Evolutionary conservation across 768 basidiomycete species (phyloP).

Genomic region (Boletus fagicola): DNA sequence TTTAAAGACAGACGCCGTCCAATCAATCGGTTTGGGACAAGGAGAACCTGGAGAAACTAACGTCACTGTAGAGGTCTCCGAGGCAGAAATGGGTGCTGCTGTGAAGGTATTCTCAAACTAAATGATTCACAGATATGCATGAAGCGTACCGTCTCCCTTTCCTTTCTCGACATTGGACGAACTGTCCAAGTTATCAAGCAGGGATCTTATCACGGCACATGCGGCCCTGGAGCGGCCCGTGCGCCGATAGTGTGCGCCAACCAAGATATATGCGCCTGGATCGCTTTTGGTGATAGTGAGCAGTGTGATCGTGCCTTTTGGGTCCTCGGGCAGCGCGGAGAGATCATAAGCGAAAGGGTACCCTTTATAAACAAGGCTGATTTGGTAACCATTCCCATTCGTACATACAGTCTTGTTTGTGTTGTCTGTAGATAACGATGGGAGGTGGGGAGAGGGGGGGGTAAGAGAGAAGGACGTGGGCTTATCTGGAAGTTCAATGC

Average conservation of each 20-base stretch:
- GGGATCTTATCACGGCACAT: constrained; percentile 26
- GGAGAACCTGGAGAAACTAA: constrained; percentile 9
- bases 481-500: constrained; percentile 23
- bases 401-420: not conserved
- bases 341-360: constrained; percentile 31
- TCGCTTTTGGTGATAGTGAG: constrained; percentile 30
- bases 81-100: constrained; percentile 10
- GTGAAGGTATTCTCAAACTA: constrained; percentile 16
- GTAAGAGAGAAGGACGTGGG: constrained; percentile 7
- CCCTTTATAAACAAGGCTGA: constrained; percentile 29
- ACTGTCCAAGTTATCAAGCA: constrained; percentile 17
- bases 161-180: constrained; percentile 15
- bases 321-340: constrained; percentile 30
- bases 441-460: constrained; percentile 13
- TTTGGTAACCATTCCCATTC: constrained; percentile 12
- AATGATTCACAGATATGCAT: constrained; percentile 8
- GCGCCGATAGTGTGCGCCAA: constrained; percentile 34
- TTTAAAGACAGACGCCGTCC: constrained; percentile 9
- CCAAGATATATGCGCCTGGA: constrained; percentile 32
- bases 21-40: constrained; percentile 7
- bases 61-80: constrained; percentile 8
- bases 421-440: constrained; percentile 11
- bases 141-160: constrained; percentile 27
- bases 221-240: constrained; percentile 33
- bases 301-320: constrained; percentile 26